These are phyloP conservation scores for Apiospora arundinis DNA, from an alignment of 2,329 filamentous ascomycete species.

Conservation along the genomic window DNA sequence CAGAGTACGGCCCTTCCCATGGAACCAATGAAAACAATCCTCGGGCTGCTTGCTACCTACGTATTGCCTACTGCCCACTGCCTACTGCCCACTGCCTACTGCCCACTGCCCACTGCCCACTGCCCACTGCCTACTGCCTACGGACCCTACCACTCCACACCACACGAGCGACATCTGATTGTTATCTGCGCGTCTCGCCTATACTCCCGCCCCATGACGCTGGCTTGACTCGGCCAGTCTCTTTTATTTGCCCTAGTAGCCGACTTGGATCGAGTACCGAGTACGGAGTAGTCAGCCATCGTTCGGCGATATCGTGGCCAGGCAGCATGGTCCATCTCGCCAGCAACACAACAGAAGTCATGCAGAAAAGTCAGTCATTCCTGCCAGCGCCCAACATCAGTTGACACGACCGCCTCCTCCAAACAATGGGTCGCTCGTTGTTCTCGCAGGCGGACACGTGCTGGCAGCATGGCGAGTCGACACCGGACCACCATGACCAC, in stretches of 20 bases:
- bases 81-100: too few species aligned
- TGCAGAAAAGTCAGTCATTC: neutral
- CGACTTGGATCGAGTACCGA: neutral
- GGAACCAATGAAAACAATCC: neutral
- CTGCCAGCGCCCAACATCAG: neutral
- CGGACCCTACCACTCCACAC: neutral
- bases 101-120: too few species aligned
- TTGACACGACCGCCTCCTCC: neutral
- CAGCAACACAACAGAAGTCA: neutral
- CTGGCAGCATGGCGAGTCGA: neutral
- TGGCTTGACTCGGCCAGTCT: conserved; percentile 13
- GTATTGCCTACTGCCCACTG: too few species aligned
- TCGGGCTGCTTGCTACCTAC: too few species aligned
- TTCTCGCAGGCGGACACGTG: neutral
- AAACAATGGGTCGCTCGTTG: conserved; percentile 8
- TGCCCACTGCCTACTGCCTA: too few species aligned
- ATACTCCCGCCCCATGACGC: neutral
- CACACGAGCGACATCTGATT: neutral
- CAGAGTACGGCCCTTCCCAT: neutral
- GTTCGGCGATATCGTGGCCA: neutral
- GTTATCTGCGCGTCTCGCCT: neutral
- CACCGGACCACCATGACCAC: neutral
- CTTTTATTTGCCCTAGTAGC: neutral
- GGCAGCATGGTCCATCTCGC: neutral
- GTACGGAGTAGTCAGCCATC: neutral